A percentile compares a stretch with the other conserved stretches of the same genome.
These are phyloP conservation scores for Cyclotella baltica DNA, from an alignment of 108 stramenopile species.

Conservation along the genomic window DNA sequence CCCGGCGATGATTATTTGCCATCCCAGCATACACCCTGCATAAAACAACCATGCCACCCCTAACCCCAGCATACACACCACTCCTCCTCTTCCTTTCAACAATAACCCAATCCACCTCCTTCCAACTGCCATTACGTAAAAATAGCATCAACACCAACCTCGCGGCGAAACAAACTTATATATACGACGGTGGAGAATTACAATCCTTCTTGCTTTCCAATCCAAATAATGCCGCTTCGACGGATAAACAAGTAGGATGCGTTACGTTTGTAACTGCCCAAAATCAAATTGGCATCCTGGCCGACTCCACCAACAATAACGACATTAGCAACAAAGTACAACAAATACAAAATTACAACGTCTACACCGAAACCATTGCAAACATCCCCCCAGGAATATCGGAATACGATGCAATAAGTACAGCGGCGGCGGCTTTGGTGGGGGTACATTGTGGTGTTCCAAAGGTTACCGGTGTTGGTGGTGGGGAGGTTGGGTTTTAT, in stretches of 20 bases:
- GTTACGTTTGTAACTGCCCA: conserved; percentile 44
- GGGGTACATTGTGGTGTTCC: conserved; percentile 72
- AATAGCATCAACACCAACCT: conserved; percentile 14
- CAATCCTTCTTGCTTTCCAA: conserved; percentile 45
- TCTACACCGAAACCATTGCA: conserved; percentile 68
- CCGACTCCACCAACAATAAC: conserved; percentile 10
- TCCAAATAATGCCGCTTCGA: not conserved
- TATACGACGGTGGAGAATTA: conserved; percentile 56
- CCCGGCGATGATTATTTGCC: no score
- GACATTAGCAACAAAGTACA: conserved; percentile 6
- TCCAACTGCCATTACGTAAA: conserved; percentile 1
- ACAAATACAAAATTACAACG: conserved; percentile 23
- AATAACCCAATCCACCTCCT: not conserved
- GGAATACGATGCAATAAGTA: conserved; percentile 67
- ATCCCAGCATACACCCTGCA: no score
- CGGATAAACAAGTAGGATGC: conserved; percentile 10
- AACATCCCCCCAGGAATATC: conserved; percentile 57
- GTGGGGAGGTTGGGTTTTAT: conserved; percentile 38
- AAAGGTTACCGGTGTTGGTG: conserved; percentile 62
- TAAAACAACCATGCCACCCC: no score
- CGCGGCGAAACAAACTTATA: conserved; percentile 26
- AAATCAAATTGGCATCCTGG: not conserved
- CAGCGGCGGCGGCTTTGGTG: conserved; percentile 61
- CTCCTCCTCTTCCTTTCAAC: conserved; percentile 6
- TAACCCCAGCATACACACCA: no score